Conservation (phyloP, 768 basidiomycete species). For the Pisolithus tinctorius region DNA sequence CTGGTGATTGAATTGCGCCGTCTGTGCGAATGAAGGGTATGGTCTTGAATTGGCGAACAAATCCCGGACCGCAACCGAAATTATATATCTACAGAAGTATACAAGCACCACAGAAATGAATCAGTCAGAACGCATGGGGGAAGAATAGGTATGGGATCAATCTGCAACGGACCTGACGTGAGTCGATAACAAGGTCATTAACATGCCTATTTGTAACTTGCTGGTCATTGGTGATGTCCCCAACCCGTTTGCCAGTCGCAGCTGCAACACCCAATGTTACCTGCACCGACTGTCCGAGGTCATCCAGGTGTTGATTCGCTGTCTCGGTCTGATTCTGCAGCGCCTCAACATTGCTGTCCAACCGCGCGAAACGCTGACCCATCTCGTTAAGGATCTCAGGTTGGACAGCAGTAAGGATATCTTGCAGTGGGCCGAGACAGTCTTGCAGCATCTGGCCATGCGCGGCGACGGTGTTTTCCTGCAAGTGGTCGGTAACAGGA, state of each 20-base stretch:
- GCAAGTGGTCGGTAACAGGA: not conserved
- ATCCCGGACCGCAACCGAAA: not conserved
- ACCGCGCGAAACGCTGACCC: not conserved
- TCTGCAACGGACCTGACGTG: not conserved
- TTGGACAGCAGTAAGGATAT: not conserved
- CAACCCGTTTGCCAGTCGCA: not conserved
- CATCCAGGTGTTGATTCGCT: not conserved
- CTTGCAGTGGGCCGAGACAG: not conserved
- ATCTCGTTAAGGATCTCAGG: not conserved
- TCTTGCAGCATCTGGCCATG: not conserved
- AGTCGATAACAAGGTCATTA: not conserved
- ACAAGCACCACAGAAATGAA: not conserved
- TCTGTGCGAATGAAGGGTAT: not conserved
- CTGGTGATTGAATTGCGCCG: not conserved
- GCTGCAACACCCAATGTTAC: not conserved
- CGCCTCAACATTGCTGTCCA: not conserved
- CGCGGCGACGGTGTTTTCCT: not conserved
- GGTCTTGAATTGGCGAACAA: not conserved
- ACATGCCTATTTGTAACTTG: not conserved
- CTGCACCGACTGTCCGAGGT: not conserved
- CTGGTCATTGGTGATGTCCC: not conserved
- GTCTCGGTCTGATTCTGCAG: not conserved
- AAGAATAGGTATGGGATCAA: not conserved
- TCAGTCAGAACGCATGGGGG: not conserved
- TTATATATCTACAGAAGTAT: not conserved